Evolutionary conservation across 805 yeast species (phyloP).

Genomic region (Ogataea wickerhamii): DNA sequence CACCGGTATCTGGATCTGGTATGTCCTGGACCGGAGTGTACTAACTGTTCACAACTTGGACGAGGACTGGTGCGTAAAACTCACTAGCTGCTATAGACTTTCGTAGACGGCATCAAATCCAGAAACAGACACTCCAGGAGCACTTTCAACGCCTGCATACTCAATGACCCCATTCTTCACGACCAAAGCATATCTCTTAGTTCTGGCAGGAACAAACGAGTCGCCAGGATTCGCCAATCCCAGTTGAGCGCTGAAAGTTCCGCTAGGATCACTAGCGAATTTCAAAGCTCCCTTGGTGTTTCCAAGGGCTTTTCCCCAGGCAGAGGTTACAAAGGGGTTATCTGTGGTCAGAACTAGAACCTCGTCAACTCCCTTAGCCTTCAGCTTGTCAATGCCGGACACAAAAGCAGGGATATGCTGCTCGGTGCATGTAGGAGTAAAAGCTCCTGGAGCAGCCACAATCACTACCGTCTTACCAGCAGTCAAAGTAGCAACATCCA

Average conservation of each 20-base stretch:
- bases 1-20: too few relatives aligned
- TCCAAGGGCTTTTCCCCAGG: constrained; percentile 49
- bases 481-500: constrained; percentile 34
- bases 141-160: constrained; percentile 42
- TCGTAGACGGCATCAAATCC: constrained; percentile 41
- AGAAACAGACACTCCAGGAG: constrained; percentile 40
- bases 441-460: constrained; percentile 50
- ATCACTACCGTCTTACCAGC: constrained; percentile 37
- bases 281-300: constrained; percentile 32
- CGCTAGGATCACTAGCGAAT: constrained; percentile 67
- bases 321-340: constrained; percentile 40
- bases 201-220: constrained; percentile 54
- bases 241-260: constrained; percentile 52
- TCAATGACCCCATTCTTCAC: constrained; percentile 41
- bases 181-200: constrained; percentile 69
- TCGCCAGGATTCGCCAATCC: constrained; percentile 55
- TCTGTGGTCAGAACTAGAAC: constrained; percentile 39
- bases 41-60: too few relatives aligned
- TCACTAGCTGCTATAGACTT: constrained; percentile 11
- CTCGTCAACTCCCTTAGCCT: constrained; percentile 37
- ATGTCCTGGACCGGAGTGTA: too few relatives aligned
- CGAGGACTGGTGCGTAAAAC: too few relatives aligned
- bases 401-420: constrained; percentile 41
- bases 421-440: constrained; percentile 47
- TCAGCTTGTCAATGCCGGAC: constrained; percentile 32